Percentiles rank a stretch among this genome's conserved stretches.
These are phyloP conservation scores for Sporothrix brasiliensis DNA, from an alignment of 2,329 filamentous ascomycete genomes.

Conservation along the genomic window DNA sequence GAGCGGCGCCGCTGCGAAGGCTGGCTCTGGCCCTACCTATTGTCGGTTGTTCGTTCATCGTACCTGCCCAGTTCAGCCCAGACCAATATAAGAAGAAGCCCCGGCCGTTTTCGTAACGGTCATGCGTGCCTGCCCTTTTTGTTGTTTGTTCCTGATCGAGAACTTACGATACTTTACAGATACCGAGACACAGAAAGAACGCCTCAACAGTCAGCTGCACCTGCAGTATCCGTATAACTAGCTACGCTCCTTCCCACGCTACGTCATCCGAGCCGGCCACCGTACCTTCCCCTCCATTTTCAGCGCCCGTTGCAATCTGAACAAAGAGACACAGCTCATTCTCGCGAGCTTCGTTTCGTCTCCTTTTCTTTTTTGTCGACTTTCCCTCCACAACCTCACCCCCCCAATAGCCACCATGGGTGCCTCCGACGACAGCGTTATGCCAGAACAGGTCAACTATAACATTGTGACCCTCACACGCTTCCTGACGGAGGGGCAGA, in stretches of 20 bases:
- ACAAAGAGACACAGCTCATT: background rate
- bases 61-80: slow-evolving; percentile 9
- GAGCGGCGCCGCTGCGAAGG: slow-evolving; percentile 26
- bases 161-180: background rate
- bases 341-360: slow-evolving; percentile 11
- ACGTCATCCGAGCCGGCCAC: slow-evolving; percentile 9
- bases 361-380: background rate
- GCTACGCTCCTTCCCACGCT: slow-evolving; percentile 6
- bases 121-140: slow-evolving; percentile 14
- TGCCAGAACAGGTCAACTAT: slow-evolving; percentile 83
- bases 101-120: slow-evolving; percentile 30
- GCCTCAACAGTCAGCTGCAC: background rate
- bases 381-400: slow-evolving; percentile 26
- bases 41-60: slow-evolving; percentile 32
- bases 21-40: slow-evolving; percentile 20
- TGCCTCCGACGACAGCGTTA: slow-evolving; percentile 49
- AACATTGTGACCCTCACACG: slow-evolving; percentile 94
- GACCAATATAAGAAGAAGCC: slow-evolving; percentile 25
- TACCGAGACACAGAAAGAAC: slow-evolving; percentile 13
- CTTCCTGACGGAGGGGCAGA: slow-evolving; percentile 94
- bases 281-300: background rate
- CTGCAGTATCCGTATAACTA: slow-evolving; percentile 8
- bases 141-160: background rate
- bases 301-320: background rate
- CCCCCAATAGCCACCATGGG: slow-evolving; percentile 37